Evolutionary conservation across 2,329 filamentous ascomycete species (phyloP).

Genomic region (Alternaria gansuensis): DNA sequence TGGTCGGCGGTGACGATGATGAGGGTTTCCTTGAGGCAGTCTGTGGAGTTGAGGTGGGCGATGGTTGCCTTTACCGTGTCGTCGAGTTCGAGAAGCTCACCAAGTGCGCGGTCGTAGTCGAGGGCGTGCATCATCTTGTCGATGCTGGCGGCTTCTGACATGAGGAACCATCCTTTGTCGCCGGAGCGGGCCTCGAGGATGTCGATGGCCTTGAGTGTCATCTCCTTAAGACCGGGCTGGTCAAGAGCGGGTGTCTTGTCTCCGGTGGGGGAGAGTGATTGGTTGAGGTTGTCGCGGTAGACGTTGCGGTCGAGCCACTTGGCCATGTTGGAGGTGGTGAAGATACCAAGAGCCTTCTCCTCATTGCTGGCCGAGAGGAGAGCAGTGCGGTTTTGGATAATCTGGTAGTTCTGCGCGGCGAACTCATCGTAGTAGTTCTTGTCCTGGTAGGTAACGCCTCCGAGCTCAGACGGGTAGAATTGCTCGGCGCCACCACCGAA

Average conservation of each 20-base stretch:
- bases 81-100: slow-evolving; percentile 84
- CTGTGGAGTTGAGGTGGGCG: slow-evolving; percentile 71
- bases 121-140: slow-evolving; percentile 90
- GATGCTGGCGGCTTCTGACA: slow-evolving; percentile 85
- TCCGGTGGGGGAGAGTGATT: slow-evolving; percentile 75
- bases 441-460: slow-evolving; percentile 70
- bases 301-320: slow-evolving; percentile 89
- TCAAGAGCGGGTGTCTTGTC: slow-evolving; percentile 71
- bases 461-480: slow-evolving; percentile 67
- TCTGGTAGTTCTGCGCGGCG: slow-evolving; percentile 73
- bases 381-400: slow-evolving; percentile 78
- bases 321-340: slow-evolving; percentile 76
- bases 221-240: slow-evolving; percentile 84
- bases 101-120: slow-evolving; percentile 85
- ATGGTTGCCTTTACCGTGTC: slow-evolving; percentile 82
- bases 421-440: slow-evolving; percentile 79
- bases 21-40: slow-evolving; percentile 76
- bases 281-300: slow-evolving; percentile 74
- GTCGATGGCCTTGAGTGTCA: slow-evolving; percentile 87
- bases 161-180: slow-evolving; percentile 82
- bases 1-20: slow-evolving; percentile 86
- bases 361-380: slow-evolving; percentile 66
- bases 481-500: slow-evolving; percentile 86
- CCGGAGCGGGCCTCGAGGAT: slow-evolving; percentile 72
- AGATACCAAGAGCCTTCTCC: slow-evolving; percentile 77